Base-by-base conservation (phyloP, 2,329 filamentous ascomycete genomes). In the Fusarium sp. region DNA sequence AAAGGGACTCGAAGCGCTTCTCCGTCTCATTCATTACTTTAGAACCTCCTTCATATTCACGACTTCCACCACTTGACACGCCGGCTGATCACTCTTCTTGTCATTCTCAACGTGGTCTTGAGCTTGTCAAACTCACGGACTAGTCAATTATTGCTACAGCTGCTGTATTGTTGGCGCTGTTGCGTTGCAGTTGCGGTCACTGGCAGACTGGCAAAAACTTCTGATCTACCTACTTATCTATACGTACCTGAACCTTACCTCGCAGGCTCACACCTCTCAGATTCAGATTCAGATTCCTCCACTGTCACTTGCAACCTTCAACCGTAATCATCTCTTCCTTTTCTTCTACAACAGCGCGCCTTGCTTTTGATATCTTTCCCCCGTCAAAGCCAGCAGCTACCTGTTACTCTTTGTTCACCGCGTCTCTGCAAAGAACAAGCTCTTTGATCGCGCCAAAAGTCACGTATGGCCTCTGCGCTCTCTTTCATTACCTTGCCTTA, bases 181-280 rank as follows among this genome's bases (percentile, higher is more conserved):
- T 58, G 60, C 61, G 59, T 69, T 54, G 58, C 61, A 72, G 53
- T 59, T 72, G 53, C 72, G 62, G 72, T 60, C 63, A 62, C 65
- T 62, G 55, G 55, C 66, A 64, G 48, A 66, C 57, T 56, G 68
- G 61, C 63, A 65, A 72, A 74, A 74, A 69, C 70, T 73, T 74
- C 72, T 74, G 64, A 70, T 66, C 72, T 74, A 74, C 74, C 70
- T 73, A 73, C 72, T 74, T 62, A 70, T 66, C 72, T 74, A 74
- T 74, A 74, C 70, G 70, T 74, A 74, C 72, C 67, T 35, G 16
- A 10, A 33, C 31, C 33, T 35, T 35, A n/a, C 33, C 33, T 35
- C 33, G 18, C 16, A 18, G 33, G 31, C 31, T 68, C 48, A 26
- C 29, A 54, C 39, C 50, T 46, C 37, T 26, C 26, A 38, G 43